phyloP scores from a whole-genome alignment of 2,329 filamentous ascomycete genomes.

The Fusarium illudens region DNA sequence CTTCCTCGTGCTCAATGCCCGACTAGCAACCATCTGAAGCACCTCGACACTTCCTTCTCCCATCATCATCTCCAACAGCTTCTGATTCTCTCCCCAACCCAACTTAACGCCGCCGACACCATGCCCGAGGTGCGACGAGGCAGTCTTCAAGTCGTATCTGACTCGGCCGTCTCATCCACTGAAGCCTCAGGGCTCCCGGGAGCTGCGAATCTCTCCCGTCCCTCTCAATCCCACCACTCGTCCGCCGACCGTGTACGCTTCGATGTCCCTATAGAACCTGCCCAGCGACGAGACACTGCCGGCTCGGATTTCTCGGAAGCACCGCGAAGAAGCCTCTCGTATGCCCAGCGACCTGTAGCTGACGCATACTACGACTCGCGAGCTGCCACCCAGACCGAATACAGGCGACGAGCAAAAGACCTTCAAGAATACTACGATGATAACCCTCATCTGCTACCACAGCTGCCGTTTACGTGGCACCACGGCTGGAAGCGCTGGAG shows the following conservation, averaged over 20 bases:
- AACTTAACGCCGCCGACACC: not conserved
- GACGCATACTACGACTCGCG: constrained; percentile 53
- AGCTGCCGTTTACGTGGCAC: constrained; percentile 54
- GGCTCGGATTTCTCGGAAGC: constrained; percentile 28
- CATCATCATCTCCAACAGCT: constrained; percentile 1
- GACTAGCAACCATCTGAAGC: not conserved
- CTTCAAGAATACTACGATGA: constrained; percentile 52
- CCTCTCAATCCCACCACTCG: constrained; percentile 25
- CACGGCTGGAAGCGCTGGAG: constrained; percentile 52
- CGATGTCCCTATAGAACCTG: constrained; percentile 15
- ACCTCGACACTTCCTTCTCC: not conserved
- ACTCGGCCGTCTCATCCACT: constrained; percentile 31
- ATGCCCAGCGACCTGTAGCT: constrained; percentile 46
- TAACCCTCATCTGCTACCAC: constrained; percentile 50
- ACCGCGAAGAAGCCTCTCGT: constrained; percentile 48
- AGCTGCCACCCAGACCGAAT: constrained; percentile 49
- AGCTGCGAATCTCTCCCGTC: constrained; percentile 18
- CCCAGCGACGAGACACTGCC: constrained; percentile 24
- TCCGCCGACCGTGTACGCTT: constrained; percentile 31
- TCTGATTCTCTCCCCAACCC: not conserved
- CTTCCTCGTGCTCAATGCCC: not conserved
- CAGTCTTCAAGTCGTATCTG: constrained; percentile 34
- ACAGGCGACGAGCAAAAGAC: constrained; percentile 46
- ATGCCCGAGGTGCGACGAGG: constrained; percentile 46
- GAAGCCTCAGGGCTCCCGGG: constrained; percentile 15